phyloP scores from a whole-genome alignment of 2,329 filamentous ascomycete genomes.

The Diaporthe helianthi region DNA sequence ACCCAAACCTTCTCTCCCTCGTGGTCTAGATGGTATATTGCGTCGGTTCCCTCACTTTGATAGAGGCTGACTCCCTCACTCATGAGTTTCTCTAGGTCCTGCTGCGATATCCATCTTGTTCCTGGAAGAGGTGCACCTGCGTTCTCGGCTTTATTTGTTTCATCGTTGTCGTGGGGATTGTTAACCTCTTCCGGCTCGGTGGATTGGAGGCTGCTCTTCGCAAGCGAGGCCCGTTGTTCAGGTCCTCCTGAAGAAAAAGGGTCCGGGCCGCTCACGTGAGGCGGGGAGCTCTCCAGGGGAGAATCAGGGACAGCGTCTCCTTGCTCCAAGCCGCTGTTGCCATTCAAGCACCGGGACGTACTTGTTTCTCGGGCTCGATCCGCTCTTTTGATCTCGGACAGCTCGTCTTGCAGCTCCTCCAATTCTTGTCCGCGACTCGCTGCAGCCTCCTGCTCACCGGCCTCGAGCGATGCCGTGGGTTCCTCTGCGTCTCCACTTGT shows the following conservation, averaged over 20 bases:
- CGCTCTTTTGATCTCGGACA: not conserved
- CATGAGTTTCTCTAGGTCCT: not conserved
- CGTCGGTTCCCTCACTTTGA: not conserved
- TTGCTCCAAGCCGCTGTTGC: not conserved
- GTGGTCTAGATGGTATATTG: not conserved
- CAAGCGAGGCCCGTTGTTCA: not conserved
- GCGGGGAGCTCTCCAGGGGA: not conserved
- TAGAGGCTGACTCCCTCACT: not conserved
- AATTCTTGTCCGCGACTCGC: not conserved
- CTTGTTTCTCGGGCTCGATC: too few relatives aligned
- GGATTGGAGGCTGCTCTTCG: not conserved
- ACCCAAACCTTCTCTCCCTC: not conserved
- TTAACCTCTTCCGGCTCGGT: not conserved
- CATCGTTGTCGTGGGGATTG: too few relatives aligned
- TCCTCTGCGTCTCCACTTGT: too few relatives aligned
- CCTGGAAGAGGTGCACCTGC: not conserved
- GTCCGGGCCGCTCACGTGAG: not conserved
- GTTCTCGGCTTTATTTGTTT: not conserved
- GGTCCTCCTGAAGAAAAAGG: not conserved
- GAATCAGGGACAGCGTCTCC: not conserved
- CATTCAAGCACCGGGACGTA: not conserved
- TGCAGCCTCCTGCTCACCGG: not conserved
- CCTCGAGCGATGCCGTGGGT: not conserved
- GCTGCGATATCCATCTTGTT: slow-evolving; percentile 3
- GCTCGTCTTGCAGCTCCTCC: not conserved